phyloP scores from a whole-genome alignment of 805 yeast genomes.

The Candida coleopterorum region DNA sequence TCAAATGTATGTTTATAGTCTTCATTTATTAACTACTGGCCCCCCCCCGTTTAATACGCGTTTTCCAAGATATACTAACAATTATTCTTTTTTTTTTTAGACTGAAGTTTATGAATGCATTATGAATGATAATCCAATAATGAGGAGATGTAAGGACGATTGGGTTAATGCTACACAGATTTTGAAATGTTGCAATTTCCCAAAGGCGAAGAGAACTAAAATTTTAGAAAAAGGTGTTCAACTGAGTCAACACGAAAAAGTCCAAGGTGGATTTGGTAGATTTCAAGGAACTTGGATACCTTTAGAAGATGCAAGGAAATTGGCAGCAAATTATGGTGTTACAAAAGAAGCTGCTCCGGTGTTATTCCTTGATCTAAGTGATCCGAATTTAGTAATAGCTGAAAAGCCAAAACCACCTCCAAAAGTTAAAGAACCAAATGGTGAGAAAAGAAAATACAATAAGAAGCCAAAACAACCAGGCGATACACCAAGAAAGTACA shows the following conservation, averaged over 20 bases:
- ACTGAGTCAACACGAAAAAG: constrained; percentile 81
- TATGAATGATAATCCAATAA: constrained; percentile 65
- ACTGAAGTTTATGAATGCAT: constrained; percentile 69
- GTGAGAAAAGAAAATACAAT: constrained; percentile 37
- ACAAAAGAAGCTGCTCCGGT: constrained; percentile 39
- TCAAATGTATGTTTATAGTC: constrained; percentile 39
- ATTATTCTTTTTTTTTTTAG: constrained; percentile 21
- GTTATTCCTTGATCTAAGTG: constrained; percentile 31
- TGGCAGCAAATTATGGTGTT: constrained; percentile 38
- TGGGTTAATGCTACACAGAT: constrained; percentile 99
- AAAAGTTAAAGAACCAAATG: constrained; percentile 35
- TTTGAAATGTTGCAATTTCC: constrained; percentile 86
- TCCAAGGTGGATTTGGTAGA: constrained; percentile 96
- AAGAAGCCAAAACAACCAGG: constrained; percentile 62
- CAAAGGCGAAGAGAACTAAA: constrained; percentile 90
- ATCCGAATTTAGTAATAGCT: constrained; percentile 33
- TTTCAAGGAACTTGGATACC: constrained; percentile 99
- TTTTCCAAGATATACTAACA: constrained; percentile 3
- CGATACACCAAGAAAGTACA: constrained; percentile 49
- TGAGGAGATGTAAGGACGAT: constrained; percentile 87
- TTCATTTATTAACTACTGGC: background rate
- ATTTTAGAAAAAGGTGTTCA: constrained; percentile 93
- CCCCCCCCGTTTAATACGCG: constrained; percentile 1
- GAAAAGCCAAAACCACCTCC: constrained; percentile 29
- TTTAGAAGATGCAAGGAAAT: constrained; percentile 55